Base-by-base conservation (phyloP, 345 rosid genomes). In the Heritiera fomes region DNA sequence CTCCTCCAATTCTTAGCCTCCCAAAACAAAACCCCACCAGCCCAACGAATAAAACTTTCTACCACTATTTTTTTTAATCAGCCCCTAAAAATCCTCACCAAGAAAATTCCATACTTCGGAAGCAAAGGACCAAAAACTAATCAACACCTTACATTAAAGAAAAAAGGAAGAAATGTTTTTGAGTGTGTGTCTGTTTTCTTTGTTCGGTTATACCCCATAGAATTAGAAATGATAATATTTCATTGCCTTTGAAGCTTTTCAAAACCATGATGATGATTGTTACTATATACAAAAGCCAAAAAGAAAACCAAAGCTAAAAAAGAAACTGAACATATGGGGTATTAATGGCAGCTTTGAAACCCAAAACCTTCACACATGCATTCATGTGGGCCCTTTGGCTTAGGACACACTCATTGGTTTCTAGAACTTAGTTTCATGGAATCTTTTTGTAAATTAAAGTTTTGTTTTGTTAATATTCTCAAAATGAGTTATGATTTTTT, bases 381-480 rank as follows among this genome's bases (percentile, higher is more conserved):
- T 50, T 23, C 85, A 82, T 76, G 94, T 88, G 95, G 97, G 91
- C 77, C 95, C 40, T 75, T 76, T 76, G 41, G 85, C 94, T 87
- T 87, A 71, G 71, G 84, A 84, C 91, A 85, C 80, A 88, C 91
- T 89, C 97, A 87, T 90, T 85, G 83, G 85, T 77, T 58, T 83
- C 84, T 63, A 50, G 83, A 84, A 45, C 69, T 86, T 75, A 67
- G 77, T 56, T 58, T 8, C 47, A 32, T 47, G 2, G 77, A 56
- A 41, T 60, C 70, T 78, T 50, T 65, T 59, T 40, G 14, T 0
- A 6, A 6, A 41, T 41, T 41, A 41, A 41, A 41, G 43, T 41
- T 41, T 41, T 41, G 43, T 40, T 66, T 65, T 34, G 17, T 6
- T 23, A 20, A 20, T 59, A 28, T 23, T 61, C 14, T 9, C 12